phyloP scores from a whole-genome alignment of 2,329 filamentous ascomycete genomes.

The Trichoderma gracile region DNA sequence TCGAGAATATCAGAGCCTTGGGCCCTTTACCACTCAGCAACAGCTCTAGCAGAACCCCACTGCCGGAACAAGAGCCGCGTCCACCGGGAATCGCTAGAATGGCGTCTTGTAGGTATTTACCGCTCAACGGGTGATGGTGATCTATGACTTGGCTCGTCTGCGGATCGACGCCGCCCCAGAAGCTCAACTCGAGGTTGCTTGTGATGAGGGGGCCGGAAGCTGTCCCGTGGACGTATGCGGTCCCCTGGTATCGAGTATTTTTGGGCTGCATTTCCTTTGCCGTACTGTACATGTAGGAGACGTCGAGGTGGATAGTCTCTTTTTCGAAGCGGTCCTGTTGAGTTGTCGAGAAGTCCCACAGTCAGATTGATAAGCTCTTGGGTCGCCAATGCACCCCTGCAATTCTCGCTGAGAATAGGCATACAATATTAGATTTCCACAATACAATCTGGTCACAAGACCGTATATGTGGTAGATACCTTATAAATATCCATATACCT shows the following conservation, averaged over 20 bases:
- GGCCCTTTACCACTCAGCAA: slow-evolving; percentile 44
- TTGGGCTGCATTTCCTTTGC: neutral
- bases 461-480: no score
- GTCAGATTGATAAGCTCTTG: no score
- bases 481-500: no score
- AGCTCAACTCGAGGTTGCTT: slow-evolving; percentile 41
- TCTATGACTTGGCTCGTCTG: slow-evolving; percentile 46
- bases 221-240: slow-evolving; percentile 31
- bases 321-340: rapidly evolving
- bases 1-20: slow-evolving; percentile 44
- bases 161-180: slow-evolving; percentile 48
- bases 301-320: neutral
- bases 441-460: no score
- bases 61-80: slow-evolving; percentile 51
- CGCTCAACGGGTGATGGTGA: slow-evolving; percentile 44
- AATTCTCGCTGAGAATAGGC: no score
- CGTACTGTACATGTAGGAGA: neutral
- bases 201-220: slow-evolving; percentile 36
- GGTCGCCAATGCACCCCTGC: no score
- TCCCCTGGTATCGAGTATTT: slow-evolving; percentile 13
- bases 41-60: slow-evolving; percentile 47
- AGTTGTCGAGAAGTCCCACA: neutral
- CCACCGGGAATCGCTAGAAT: slow-evolving; percentile 48
- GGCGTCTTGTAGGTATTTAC: slow-evolving; percentile 35
- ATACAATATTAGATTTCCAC: no score